Evolutionary conservation across 345 rosid species (phyloP).

Genomic region (Camelina neglecta): DNA sequence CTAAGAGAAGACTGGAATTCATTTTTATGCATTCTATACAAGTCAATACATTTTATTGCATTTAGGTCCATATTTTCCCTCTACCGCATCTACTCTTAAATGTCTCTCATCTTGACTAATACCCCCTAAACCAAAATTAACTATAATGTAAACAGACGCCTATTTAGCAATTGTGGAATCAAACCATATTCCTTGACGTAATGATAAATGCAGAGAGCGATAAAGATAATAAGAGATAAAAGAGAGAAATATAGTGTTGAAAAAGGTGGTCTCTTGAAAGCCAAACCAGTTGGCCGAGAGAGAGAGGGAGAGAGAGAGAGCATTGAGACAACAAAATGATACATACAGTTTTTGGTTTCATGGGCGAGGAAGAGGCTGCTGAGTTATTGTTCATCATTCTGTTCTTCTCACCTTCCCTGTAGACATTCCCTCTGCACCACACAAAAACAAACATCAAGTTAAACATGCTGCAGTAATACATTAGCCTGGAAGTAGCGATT

Average conservation of each 20-base stretch:
- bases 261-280: constrained; percentile 19
- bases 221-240: neutral
- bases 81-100: neutral
- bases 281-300: constrained; percentile 35
- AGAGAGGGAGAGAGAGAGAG: neutral
- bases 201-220: constrained; percentile 28
- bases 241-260: constrained; percentile 4
- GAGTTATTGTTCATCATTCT: constrained; percentile 66
- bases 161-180: constrained; percentile 8
- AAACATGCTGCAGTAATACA: constrained; percentile 15
- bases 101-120: neutral
- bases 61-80: neutral
- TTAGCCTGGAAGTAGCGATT: neutral
- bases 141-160: neutral
- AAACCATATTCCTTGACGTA: constrained; percentile 10
- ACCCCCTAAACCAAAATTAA: constrained; percentile 10
- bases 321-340: constrained; percentile 38
- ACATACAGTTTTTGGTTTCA: constrained; percentile 51
- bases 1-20: constrained; percentile 4
- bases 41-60: neutral
- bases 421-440: constrained; percentile 55
- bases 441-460: constrained; percentile 13
- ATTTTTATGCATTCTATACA: constrained; percentile 3
- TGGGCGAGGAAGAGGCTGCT: constrained; percentile 59
- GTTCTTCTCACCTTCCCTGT: constrained; percentile 60